Base-by-base conservation (phyloP, 257 asterid genomes). In the Nicotiana otophora region DNA sequence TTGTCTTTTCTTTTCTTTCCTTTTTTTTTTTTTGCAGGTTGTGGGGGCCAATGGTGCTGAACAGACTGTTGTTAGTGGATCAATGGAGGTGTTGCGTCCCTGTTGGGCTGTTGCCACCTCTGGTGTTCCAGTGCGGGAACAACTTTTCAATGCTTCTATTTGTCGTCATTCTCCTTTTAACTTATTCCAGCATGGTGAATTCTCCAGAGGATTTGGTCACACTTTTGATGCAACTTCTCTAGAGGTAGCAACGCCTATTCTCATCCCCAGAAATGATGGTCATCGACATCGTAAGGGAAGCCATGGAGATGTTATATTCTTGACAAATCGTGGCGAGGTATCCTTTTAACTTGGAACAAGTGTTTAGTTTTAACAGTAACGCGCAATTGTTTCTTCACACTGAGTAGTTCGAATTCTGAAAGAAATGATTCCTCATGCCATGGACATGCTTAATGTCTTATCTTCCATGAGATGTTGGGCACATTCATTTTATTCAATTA, bases 91-190 rank as follows among this genome's bases (percentile, higher is more conserved):
- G 67, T 85, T 94, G 83, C 97, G 98, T 14, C 99, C 98, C 68
- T 94, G 98, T 87, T 96, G 97, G 98, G 99, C 99, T 81, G 87
- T 96, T 83, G 99, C 98, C 74, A 96, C 99, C 67, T 94, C 98
- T 80, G 99, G 99, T 23, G 97, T 96, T 23, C 98, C 98, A 4
- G 92, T 96, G 16, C 90, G 98, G 57, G 99, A 96, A 85, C 98
- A 94, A 82, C 97, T 96, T 77, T 94, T 96, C 80, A 96, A 96
- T 89, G 99, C 98, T 82, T 94, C 99, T 61, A 93, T 96, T 68
- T 96, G 99, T 85, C 99, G 92, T 85, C 97, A 93, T 78, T 39
- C 96, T 87, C 98, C 98, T 80, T 92, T 94, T 85, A 93, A 94
- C 89, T 87, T 93, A 72, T 94, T 92, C 90, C 97, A 88, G 76